These are phyloP conservation scores for Termitomyces sp. DNA, from an alignment of 1,284 basidiomycete genomes.

Conservation along the genomic window DNA sequence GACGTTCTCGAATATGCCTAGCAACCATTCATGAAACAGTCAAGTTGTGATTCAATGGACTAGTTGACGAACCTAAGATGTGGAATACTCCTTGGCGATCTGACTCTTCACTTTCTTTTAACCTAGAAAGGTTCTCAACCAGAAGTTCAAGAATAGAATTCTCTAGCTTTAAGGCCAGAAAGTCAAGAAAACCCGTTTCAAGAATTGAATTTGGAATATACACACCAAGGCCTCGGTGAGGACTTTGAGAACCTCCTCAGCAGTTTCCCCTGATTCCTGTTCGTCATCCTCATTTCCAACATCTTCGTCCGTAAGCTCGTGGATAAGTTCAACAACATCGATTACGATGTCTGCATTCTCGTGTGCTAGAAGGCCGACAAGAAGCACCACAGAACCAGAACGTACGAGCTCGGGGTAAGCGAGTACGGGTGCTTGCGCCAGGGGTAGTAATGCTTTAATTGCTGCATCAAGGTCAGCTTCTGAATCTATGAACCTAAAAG, in stretches of 20 bases:
- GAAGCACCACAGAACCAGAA: constrained; percentile 61
- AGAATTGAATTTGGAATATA: constrained; percentile 15
- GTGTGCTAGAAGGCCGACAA: constrained; percentile 85
- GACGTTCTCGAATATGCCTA: constrained; percentile 91
- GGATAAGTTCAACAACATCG: constrained; percentile 85
- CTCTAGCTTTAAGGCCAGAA: constrained; percentile 50
- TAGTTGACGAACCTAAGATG: constrained; percentile 58
- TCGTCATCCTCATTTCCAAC: constrained; percentile 75
- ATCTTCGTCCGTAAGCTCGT: constrained; percentile 96
- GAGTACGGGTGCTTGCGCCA: constrained; percentile 82
- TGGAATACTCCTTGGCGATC: constrained; percentile 90
- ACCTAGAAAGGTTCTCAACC: constrained; percentile 80
- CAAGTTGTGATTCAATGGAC: neutral
- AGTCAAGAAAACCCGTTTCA: constrained; percentile 1
- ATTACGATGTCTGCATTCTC: constrained; percentile 94
- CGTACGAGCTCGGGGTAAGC: constrained; percentile 89
- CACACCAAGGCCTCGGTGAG: constrained; percentile 74
- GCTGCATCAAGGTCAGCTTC: constrained; percentile 90
- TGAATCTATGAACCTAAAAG: constrained; percentile 90
- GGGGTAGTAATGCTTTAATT: constrained; percentile 79
- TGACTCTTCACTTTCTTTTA: constrained; percentile 82
- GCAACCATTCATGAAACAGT: constrained; percentile 2
- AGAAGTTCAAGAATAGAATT: constrained; percentile 84
- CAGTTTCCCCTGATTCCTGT: constrained; percentile 63
- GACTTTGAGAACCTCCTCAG: constrained; percentile 65